A percentile compares a stretch with the other conserved stretches of the same genome.
phyloP scores from a whole-genome alignment of 2,329 filamentous ascomycete genomes.

The Fusarium mexicanum region DNA sequence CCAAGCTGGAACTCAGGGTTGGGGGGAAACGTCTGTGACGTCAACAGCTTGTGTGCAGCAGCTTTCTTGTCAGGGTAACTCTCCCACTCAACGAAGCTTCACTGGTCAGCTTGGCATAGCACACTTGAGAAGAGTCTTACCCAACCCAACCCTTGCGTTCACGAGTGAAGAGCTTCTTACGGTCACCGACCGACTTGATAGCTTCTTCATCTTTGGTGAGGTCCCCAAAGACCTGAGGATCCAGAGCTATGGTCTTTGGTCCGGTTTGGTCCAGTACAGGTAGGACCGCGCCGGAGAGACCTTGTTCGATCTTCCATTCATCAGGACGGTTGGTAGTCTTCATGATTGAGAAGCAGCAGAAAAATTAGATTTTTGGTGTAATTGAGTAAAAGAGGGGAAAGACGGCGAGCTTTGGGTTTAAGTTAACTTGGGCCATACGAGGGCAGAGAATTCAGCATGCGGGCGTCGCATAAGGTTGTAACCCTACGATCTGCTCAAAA shows the following conservation, averaged over 20 bases:
- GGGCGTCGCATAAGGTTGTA: background rate
- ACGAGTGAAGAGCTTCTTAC: slow-evolving; percentile 35
- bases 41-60: slow-evolving; percentile 62
- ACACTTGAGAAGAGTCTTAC: slow-evolving; percentile 10
- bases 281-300: slow-evolving; percentile 56
- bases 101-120: background rate
- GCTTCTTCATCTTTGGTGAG: slow-evolving; percentile 53
- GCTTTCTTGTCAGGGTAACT: slow-evolving; percentile 74
- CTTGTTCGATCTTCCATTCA: slow-evolving; percentile 65
- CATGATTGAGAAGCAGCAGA: background rate
- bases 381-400: background rate
- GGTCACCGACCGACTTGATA: slow-evolving; percentile 53
- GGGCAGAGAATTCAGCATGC: background rate
- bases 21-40: slow-evolving; percentile 43
- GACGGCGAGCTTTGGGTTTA: background rate
- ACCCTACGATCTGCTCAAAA: background rate
- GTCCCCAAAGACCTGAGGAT: slow-evolving; percentile 42
- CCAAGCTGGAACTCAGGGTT: slow-evolving; percentile 65
- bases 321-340: slow-evolving; percentile 49
- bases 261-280: slow-evolving; percentile 59
- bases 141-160: slow-evolving; percentile 50
- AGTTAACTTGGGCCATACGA: background rate
- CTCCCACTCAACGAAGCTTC: slow-evolving; percentile 74
- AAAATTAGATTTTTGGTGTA: background rate
- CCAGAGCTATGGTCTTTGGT: slow-evolving; percentile 45